Evolutionary conservation across 2,329 filamentous ascomycete species (phyloP).

Genomic region (Talaromyces funiculosus): DNA sequence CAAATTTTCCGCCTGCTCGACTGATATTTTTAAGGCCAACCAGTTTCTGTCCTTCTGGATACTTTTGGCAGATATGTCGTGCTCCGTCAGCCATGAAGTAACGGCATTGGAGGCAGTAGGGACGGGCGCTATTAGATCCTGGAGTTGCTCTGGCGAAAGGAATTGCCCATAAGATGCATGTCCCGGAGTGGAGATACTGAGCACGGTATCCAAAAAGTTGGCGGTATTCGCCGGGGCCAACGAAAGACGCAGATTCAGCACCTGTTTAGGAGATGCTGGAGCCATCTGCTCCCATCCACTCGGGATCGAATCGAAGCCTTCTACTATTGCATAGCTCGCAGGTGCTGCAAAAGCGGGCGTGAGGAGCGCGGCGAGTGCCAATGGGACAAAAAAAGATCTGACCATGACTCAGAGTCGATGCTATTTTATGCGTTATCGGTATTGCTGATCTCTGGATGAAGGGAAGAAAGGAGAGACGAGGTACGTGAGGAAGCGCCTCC

Average conservation of each 20-base stretch:
- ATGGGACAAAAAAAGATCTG: not conserved
- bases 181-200: slow-evolving; percentile 2
- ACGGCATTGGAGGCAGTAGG: not conserved
- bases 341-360: not conserved
- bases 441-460: not conserved
- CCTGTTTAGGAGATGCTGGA: not conserved
- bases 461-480: not conserved
- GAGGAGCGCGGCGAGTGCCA: not conserved
- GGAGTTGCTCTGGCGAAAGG: slow-evolving; percentile 1
- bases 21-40: not conserved
- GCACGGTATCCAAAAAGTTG: not conserved
- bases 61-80: not conserved
- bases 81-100: slow-evolving; percentile 4
- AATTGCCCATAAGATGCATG: slow-evolving; percentile 6
- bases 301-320: slow-evolving; percentile 3
- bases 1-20: slow-evolving; percentile 1
- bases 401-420: not conserved
- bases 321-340: not conserved
- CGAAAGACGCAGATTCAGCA: slow-evolving; percentile 4
- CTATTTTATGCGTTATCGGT: not conserved
- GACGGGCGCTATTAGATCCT: slow-evolving; percentile 5
- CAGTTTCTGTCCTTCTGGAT: slow-evolving; percentile 4
- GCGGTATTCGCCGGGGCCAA: not conserved
- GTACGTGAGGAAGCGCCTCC: not conserved
- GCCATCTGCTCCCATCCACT: slow-evolving; percentile 8